phyloP scores from a whole-genome alignment of 768 basidiomycete species.

The Exsudoporus frostii region DNA sequence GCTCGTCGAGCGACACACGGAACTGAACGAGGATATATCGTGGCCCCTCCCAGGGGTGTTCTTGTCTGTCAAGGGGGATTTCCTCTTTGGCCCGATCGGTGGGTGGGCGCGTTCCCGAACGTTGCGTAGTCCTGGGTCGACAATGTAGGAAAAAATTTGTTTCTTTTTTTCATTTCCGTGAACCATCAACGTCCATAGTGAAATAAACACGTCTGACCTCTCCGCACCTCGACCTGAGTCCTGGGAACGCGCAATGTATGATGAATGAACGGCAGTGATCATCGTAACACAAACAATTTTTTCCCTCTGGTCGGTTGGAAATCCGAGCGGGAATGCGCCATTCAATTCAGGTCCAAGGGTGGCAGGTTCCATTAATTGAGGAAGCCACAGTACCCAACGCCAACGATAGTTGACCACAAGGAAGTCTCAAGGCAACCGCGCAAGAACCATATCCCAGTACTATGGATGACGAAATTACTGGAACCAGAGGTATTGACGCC shows the following conservation, averaged over 20 bases:
- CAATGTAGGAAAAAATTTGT: slow-evolving; percentile 23
- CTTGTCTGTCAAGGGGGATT: not conserved
- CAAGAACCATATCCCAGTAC: slow-evolving; percentile 5
- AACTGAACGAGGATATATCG: slow-evolving; percentile 9
- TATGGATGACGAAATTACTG: slow-evolving; percentile 12
- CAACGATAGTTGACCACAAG: slow-evolving; percentile 16
- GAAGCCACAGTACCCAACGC: slow-evolving; percentile 1
- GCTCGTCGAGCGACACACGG: slow-evolving; percentile 6
- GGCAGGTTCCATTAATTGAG: slow-evolving; percentile 23
- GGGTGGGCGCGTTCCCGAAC: slow-evolving; percentile 3
- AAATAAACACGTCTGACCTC: slow-evolving; percentile 24
- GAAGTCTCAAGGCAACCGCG: slow-evolving; percentile 27
- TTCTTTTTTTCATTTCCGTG: slow-evolving; percentile 27
- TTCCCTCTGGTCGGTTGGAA: slow-evolving; percentile 4
- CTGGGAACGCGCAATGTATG: slow-evolving; percentile 1
- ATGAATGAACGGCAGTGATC: slow-evolving; percentile 21
- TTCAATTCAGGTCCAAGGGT: slow-evolving; percentile 3
- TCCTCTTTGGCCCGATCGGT: slow-evolving; percentile 12
- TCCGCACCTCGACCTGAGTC: slow-evolving; percentile 4
- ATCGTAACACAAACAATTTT: slow-evolving; percentile 14
- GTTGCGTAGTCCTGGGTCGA: slow-evolving; percentile 16
- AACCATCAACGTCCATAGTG: slow-evolving; percentile 17
- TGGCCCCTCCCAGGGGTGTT: not conserved
- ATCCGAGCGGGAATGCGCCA: slow-evolving; percentile 9
- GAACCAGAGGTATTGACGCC: slow-evolving; percentile 5